Percentiles rank a stretch among this genome's conserved stretches.
Conservation (phyloP, 2,329 filamentous ascomycete genomes). For the Aspergillus vadensis region DNA sequence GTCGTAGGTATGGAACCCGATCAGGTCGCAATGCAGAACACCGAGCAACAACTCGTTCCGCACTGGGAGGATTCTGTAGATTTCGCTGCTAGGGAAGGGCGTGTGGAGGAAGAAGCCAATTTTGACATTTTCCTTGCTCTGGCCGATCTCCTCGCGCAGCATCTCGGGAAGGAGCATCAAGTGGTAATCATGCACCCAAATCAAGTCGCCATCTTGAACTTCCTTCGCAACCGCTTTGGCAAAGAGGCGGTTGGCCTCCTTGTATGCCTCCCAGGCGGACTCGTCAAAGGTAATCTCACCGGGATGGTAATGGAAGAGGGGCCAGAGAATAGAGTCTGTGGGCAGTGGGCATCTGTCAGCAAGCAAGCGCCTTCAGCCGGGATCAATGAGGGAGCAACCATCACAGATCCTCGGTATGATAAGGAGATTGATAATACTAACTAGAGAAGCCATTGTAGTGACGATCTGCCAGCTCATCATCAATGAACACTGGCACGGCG, state of each 20-base stretch:
- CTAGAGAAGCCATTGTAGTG: constrained; percentile 99
- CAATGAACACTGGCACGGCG: constrained; percentile 88
- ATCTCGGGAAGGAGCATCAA: constrained; percentile 95
- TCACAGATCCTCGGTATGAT: neutral
- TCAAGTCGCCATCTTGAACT: constrained; percentile 87
- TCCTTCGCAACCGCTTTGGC: constrained; percentile 84
- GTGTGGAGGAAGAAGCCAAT: constrained; percentile 99
- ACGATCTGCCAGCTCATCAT: constrained; percentile 87
- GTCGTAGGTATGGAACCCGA: constrained; percentile 98
- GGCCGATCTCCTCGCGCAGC: constrained; percentile 85
- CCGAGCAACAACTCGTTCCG: constrained; percentile 84
- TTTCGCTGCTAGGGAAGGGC: constrained; percentile 94
- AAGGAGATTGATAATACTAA: constrained; percentile 49
- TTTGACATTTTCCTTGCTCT: constrained; percentile 85
- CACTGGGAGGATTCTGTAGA: constrained; percentile 93
- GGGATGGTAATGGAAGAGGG: constrained; percentile 97
- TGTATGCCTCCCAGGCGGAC: constrained; percentile 87
- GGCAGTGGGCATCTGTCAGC: constrained; percentile 15
- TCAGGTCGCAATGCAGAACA: constrained; percentile 88
- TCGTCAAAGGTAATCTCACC: constrained; percentile 98
- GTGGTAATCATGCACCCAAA: constrained; percentile 99
- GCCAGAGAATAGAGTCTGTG: constrained; percentile 93
- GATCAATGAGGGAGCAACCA: neutral
- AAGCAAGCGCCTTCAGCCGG: too few species aligned
- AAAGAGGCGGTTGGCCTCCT: constrained; percentile 88